A percentile compares a stretch with the other conserved stretches of the same genome.
Conservation (phyloP, 192 early-diverging fungal genomes). For the Glomus cerebriforme region DNA sequence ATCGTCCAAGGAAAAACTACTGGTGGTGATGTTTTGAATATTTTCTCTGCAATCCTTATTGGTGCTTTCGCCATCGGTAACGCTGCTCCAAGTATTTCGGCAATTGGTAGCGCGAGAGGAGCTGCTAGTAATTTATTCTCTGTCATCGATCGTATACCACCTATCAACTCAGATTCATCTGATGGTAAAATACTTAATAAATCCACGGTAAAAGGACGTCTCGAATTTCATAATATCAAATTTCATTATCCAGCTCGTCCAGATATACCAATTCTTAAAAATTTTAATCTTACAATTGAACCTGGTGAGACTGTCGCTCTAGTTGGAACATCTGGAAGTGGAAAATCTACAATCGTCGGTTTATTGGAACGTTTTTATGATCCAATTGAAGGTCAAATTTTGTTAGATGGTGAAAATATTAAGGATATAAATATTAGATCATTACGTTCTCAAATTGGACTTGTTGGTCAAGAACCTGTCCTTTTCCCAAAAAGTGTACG, state of each 20-base stretch:
- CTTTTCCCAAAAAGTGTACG: constrained; percentile 77
- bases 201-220: constrained; percentile 62
- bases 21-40: constrained; percentile 66
- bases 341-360: constrained; percentile 75
- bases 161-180: constrained; percentile 65
- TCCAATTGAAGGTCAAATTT: constrained; percentile 58
- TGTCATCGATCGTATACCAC: constrained; percentile 80
- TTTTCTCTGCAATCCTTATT: constrained; percentile 71
- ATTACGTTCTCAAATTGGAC: constrained; percentile 61
- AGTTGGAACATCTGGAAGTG: constrained; percentile 84
- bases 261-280: constrained; percentile 76
- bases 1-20: constrained; percentile 52
- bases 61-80: constrained; percentile 59
- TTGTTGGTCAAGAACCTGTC: constrained; percentile 76
- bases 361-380: constrained; percentile 82
- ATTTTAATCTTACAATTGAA: constrained; percentile 66
- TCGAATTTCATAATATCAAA: constrained; percentile 71
- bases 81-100: constrained; percentile 65
- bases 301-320: constrained; percentile 86
- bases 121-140: constrained; percentile 80
- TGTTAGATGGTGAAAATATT: constrained; percentile 74
- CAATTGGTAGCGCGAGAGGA: constrained; percentile 74
- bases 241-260: constrained; percentile 85
- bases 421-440: constrained; percentile 74
- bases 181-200: constrained; percentile 48